A percentile compares a stretch with the other conserved stretches of the same genome.
phyloP scores from a whole-genome alignment of 1,139 yeast genomes.

The Scheffersomyces illinoinensis region DNA sequence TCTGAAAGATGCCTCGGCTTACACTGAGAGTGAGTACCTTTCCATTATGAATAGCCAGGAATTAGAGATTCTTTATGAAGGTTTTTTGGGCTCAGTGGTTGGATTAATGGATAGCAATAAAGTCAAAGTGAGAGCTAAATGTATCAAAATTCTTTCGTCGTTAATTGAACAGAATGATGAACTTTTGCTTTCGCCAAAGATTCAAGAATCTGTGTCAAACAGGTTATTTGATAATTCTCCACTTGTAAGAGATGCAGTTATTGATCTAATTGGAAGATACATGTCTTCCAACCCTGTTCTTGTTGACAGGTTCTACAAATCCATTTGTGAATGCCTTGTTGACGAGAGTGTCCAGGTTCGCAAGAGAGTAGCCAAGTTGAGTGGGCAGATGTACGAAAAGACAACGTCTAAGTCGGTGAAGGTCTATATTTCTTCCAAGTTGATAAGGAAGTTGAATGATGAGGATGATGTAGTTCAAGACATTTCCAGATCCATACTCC shows the following conservation, averaged over 20 bases:
- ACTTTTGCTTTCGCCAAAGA: constrained; percentile 48
- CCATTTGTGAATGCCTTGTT: constrained; percentile 49
- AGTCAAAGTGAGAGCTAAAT: constrained; percentile 63
- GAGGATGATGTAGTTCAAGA: constrained; percentile 64
- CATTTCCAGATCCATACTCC: constrained; percentile 38
- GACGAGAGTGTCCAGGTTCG: constrained; percentile 70
- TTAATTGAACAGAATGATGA: constrained; percentile 52
- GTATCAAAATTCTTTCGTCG: constrained; percentile 54
- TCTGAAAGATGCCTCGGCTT: neutral
- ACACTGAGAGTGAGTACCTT: constrained; percentile 7
- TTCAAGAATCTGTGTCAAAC: constrained; percentile 53
- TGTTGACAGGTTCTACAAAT: constrained; percentile 48
- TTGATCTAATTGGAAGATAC: constrained; percentile 63
- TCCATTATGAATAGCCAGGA: constrained; percentile 26
- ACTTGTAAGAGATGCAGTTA: constrained; percentile 71
- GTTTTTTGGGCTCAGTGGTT: constrained; percentile 51
- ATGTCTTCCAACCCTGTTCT: constrained; percentile 45
- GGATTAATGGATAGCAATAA: constrained; percentile 51
- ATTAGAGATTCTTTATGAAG: constrained; percentile 49
- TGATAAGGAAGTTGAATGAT: constrained; percentile 62
- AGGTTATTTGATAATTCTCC: constrained; percentile 64
- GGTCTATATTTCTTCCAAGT: constrained; percentile 46
- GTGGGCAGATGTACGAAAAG: constrained; percentile 46
- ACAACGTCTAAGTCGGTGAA: constrained; percentile 34
- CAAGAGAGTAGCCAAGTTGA: constrained; percentile 57